These are phyloP conservation scores for Tulasnella calospora DNA, from an alignment of 768 basidiomycete genomes.

Conservation along the genomic window DNA sequence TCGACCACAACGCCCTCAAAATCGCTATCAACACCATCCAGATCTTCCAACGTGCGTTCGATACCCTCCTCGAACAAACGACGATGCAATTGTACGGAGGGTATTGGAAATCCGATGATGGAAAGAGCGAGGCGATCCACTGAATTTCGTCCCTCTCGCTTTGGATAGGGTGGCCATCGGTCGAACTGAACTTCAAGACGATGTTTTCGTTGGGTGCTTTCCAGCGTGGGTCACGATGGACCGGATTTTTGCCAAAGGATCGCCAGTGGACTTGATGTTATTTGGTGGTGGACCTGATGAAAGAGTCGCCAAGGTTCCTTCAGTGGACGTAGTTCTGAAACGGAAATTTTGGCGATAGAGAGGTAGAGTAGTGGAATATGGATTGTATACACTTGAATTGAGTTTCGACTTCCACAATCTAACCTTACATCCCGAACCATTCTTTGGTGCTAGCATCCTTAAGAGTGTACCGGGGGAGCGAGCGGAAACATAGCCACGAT, in stretches of 20 bases:
- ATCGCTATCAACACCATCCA: slow-evolving; percentile 27
- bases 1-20: slow-evolving; percentile 28
- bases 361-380: background rate
- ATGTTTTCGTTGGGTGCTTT: background rate
- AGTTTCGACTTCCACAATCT: too few species aligned
- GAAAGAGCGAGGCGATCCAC: slow-evolving; percentile 22
- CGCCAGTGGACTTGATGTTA: slow-evolving; percentile 13
- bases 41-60: slow-evolving; percentile 34
- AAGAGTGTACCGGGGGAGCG: too few species aligned
- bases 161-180: background rate
- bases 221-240: background rate
- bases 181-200: background rate
- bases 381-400: too few species aligned
- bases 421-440: too few species aligned
- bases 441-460: too few species aligned
- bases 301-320: slow-evolving; percentile 13
- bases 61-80: slow-evolving; percentile 25
- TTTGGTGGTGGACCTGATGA: background rate
- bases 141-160: background rate
- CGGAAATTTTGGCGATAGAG: background rate
- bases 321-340: background rate
- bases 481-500: too few species aligned
- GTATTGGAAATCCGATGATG: slow-evolving; percentile 28
- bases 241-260: background rate
- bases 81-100: slow-evolving; percentile 32